phyloP scores from a whole-genome alignment of 208 protist species.

The Herpetomonas tarakana region DNA sequence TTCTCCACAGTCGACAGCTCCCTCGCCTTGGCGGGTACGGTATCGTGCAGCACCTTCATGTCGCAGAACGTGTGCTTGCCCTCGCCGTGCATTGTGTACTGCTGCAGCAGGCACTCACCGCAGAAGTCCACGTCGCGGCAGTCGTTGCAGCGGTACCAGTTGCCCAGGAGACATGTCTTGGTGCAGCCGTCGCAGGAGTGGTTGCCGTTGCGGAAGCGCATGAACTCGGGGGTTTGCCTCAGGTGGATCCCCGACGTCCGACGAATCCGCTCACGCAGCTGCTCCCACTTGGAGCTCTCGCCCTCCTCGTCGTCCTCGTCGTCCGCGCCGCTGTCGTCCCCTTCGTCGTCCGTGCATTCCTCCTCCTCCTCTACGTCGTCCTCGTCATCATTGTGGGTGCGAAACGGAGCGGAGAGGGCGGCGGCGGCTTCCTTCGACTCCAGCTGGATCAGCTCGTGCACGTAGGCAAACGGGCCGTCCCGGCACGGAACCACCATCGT shows the following conservation, averaged over 20 bases:
- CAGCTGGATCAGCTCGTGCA: constrained; percentile 25
- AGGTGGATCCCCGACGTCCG: constrained; percentile 27
- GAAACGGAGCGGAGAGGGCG: constrained; percentile 10
- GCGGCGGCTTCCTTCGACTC: constrained; percentile 9
- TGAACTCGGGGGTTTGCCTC: constrained; percentile 26
- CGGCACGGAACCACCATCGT: constrained; percentile 35
- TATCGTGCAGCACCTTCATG: constrained; percentile 41
- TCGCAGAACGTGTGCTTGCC: constrained; percentile 70
- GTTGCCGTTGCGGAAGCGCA: constrained; percentile 15
- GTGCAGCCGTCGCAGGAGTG: constrained; percentile 70
- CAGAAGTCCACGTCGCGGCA: constrained; percentile 77
- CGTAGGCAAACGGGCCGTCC: constrained; percentile 25
- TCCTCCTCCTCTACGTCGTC: constrained; percentile 18
- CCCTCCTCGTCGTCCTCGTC: constrained; percentile 16
- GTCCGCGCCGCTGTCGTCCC: constrained; percentile 19
- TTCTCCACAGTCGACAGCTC: constrained; percentile 20
- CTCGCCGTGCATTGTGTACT: constrained; percentile 33
- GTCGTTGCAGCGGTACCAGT: constrained; percentile 87
- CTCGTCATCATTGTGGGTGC: constrained; percentile 13
- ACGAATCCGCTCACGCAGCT: constrained; percentile 28
- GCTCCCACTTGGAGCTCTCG: neutral
- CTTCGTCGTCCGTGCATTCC: constrained; percentile 9
- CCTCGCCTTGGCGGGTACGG: neutral
- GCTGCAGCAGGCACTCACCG: constrained; percentile 48
- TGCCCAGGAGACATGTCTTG: constrained; percentile 28